Percentiles rank a stretch among this genome's conserved stretches.
These are phyloP conservation scores for Trichoderma simmonsii DNA, from an alignment of 2,329 filamentous ascomycete genomes.

Conservation along the genomic window DNA sequence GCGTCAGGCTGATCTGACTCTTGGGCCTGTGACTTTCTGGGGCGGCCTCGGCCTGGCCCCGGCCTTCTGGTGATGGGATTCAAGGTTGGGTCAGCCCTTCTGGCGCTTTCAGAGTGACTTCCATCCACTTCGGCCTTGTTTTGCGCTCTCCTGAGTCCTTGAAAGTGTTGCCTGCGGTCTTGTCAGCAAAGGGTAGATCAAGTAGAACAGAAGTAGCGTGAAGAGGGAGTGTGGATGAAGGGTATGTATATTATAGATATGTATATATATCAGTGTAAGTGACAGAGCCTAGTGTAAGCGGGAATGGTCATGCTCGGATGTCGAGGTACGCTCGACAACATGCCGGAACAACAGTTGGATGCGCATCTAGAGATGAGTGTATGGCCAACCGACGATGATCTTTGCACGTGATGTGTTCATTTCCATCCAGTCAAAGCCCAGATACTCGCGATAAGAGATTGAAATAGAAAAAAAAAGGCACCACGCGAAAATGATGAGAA, in stretches of 20 bases:
- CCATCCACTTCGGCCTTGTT: slow-evolving; percentile 48
- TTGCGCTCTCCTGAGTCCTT: slow-evolving; percentile 54
- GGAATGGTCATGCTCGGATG: background rate
- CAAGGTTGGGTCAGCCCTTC: slow-evolving; percentile 47
- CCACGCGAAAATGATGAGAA: background rate
- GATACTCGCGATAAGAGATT: background rate
- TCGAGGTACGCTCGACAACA: background rate
- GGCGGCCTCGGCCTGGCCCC: slow-evolving; percentile 55
- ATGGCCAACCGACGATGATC: background rate
- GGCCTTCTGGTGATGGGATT: slow-evolving; percentile 61
- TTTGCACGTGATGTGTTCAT: background rate
- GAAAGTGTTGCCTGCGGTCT: slow-evolving; percentile 55
- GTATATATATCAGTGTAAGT: background rate
- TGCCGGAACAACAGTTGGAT: too few relatives aligned
- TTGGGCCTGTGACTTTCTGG: slow-evolving; percentile 38
- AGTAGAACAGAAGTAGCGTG: background rate
- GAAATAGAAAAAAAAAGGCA: background rate
- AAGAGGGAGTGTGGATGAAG: background rate
- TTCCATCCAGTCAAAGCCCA: background rate
- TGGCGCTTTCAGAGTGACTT: slow-evolving; percentile 32
- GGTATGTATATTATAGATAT: background rate
- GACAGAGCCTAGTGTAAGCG: background rate
- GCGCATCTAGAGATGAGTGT: background rate
- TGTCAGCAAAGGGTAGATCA: slow-evolving; percentile 1
- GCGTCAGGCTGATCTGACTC: slow-evolving; percentile 17